phyloP scores from a whole-genome alignment of 2,329 filamentous ascomycete species.

The Fusarium devonianum region DNA sequence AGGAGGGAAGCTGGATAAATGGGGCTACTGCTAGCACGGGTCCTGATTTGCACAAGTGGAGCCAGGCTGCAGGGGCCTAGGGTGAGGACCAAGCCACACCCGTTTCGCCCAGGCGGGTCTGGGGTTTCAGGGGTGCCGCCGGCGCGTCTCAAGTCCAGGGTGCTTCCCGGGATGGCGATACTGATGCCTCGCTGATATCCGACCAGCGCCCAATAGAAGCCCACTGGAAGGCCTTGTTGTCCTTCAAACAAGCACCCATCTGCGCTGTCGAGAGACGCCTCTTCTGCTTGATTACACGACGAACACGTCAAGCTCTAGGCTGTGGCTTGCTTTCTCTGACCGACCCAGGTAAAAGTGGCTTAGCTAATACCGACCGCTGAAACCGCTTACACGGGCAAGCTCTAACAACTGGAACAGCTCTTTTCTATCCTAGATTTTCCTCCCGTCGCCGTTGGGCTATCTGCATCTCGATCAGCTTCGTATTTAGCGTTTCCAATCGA shows the following conservation, averaged over 20 bases:
- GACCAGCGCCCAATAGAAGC: slow-evolving; percentile 23
- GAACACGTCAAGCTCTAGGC: slow-evolving; percentile 38
- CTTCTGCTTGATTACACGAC: slow-evolving; percentile 16
- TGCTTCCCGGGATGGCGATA: slow-evolving; percentile 5
- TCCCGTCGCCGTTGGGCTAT: too few relatives aligned
- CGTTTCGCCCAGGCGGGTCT: slow-evolving; percentile 13
- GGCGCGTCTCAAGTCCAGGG: slow-evolving; percentile 48
- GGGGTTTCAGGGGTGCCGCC: slow-evolving; percentile 18
- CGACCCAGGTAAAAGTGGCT: too few relatives aligned
- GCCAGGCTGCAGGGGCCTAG: slow-evolving; percentile 20
- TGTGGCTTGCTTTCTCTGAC: slow-evolving; percentile 1
- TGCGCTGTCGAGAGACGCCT: neutral
- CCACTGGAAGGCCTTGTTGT: slow-evolving; percentile 22
- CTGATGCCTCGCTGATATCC: slow-evolving; percentile 18
- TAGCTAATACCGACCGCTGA: neutral
- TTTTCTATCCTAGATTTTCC: too few relatives aligned
- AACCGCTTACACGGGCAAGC: neutral
- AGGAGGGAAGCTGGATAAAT: slow-evolving; percentile 27
- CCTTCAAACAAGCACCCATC: too few relatives aligned
- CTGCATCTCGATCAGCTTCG: slow-evolving; percentile 17
- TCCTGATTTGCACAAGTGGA: slow-evolving; percentile 36
- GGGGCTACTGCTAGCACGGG: slow-evolving; percentile 4
- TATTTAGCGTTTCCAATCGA: neutral
- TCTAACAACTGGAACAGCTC: slow-evolving; percentile 9
- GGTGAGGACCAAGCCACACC: slow-evolving; percentile 24